A percentile compares a stretch with the other conserved stretches of the same genome.
phyloP scores from a whole-genome alignment of 805 yeast species.

The Yarrowia sp. region DNA sequence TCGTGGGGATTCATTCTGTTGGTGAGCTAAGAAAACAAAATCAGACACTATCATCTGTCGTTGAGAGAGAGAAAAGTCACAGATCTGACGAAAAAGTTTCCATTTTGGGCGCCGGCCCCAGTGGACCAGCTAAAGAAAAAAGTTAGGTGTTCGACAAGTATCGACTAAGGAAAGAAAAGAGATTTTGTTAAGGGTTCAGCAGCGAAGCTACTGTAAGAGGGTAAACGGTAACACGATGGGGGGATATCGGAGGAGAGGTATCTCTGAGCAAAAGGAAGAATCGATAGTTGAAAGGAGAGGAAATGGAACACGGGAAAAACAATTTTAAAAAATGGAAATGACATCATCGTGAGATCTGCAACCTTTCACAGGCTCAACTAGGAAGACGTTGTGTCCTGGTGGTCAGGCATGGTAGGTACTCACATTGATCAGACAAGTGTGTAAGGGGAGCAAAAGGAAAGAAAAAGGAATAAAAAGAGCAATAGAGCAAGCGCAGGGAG shows the following conservation, averaged over 20 bases:
- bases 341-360: conserved; percentile 5
- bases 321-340: neutral
- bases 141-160: neutral
- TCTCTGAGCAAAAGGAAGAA: too few relatives aligned
- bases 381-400: neutral
- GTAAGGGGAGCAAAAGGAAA: neutral
- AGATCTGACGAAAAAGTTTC: conserved; percentile 3
- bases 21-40: neutral
- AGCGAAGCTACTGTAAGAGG: too few relatives aligned
- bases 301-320: neutral
- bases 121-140: neutral
- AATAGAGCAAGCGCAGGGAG: neutral
- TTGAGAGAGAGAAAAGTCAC: neutral
- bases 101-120: neutral
- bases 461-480: neutral
- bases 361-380: neutral
- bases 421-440: neutral
- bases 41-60: neutral
- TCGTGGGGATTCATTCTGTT: conserved; percentile 8
- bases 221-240: too few relatives aligned
- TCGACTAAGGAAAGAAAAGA: neutral
- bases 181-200: too few relatives aligned
- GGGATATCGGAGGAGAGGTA: neutral
- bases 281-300: too few relatives aligned
- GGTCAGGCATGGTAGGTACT: neutral